Base-by-base conservation (phyloP, 2,329 filamentous ascomycete genomes). In the Leptographium radiaticola region DNA sequence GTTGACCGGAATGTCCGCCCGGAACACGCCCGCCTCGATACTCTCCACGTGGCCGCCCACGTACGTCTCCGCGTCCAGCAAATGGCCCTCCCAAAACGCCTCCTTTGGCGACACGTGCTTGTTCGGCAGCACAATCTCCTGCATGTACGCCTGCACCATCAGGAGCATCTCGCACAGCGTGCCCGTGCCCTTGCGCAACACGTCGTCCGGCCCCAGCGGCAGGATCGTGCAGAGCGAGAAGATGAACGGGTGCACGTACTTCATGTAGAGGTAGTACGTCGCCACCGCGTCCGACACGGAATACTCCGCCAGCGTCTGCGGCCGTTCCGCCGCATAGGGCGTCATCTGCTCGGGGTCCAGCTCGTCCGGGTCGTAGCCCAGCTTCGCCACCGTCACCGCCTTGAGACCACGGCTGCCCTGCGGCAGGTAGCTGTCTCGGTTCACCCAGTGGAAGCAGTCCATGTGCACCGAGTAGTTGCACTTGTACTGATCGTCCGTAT, bases 201-300 rank as follows among this genome's bases (percentile, higher is more conserved):
- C 88, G 65, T 97, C 93, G 63, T 98, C 91, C 38, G 90, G 89
- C 46, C 88, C 89, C 1, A 98, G 76, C 0, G 93, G 93, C 66
- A 98, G 76, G 71, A 98, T 96, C 1, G 90, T 98, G 70, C 93
- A 98, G 0, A 98, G 75, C 1, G 94, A 97, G 76, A 98, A 98
- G 67, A 98, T 93, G 73, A 98, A 98, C 4, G 93, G 93, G 67
- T 98, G 93, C n/a, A 98, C 88, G 68, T 98, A 98, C 84, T 98
- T 98, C 94, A 98, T 98, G 76, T 98, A 98, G 58, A 98, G 74
- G 65, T 98, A 98, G 67, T 98, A 98, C 0, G 93, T 98, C 25
- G 93, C 93, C 51, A 98, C 93, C 11, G 94, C 94, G 75, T 98
- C 94, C 63, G 94, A 98, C 46, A 98, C 93, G 0, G 94, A 98